Conservation (phyloP, 352 stramenopile species). For the Globisporangium camurandrum region DNA sequence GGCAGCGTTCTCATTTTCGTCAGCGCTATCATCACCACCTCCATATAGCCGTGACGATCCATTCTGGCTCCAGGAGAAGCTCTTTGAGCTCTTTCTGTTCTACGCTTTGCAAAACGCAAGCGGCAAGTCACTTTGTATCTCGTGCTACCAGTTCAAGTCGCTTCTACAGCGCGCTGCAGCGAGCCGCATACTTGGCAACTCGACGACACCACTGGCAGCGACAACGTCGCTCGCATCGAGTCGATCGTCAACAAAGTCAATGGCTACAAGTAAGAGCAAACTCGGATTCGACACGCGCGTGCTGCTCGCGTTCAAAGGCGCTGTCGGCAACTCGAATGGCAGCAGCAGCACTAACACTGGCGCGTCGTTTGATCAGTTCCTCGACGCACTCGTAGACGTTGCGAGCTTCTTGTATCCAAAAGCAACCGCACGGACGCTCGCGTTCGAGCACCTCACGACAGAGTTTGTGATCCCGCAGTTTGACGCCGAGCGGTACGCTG, state of each 20-base stretch:
- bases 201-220: not conserved
- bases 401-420: constrained; percentile 32
- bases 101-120: constrained; percentile 47
- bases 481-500: constrained; percentile 17
- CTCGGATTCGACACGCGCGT: constrained; percentile 36
- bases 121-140: constrained; percentile 31
- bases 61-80: constrained; percentile 47
- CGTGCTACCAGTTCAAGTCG: constrained; percentile 63
- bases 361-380: constrained; percentile 43
- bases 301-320: constrained; percentile 25
- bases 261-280: constrained; percentile 18
- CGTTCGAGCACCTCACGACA: constrained; percentile 29
- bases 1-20: too few relatives aligned
- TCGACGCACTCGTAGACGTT: constrained; percentile 52
- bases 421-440: constrained; percentile 19
- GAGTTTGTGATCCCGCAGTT: constrained; percentile 34
- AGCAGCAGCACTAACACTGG: constrained; percentile 16
- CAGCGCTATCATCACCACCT: not conserved
- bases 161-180: constrained; percentile 22
- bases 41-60: constrained; percentile 15
- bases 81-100: constrained; percentile 62
- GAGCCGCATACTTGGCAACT: not conserved
- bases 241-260: not conserved
- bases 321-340: constrained; percentile 12
- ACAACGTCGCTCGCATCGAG: not conserved